Percentiles rank a stretch among this genome's conserved stretches.
Conservation (phyloP, 352 stramenopile species). For the Pythium scleroteichum region DNA sequence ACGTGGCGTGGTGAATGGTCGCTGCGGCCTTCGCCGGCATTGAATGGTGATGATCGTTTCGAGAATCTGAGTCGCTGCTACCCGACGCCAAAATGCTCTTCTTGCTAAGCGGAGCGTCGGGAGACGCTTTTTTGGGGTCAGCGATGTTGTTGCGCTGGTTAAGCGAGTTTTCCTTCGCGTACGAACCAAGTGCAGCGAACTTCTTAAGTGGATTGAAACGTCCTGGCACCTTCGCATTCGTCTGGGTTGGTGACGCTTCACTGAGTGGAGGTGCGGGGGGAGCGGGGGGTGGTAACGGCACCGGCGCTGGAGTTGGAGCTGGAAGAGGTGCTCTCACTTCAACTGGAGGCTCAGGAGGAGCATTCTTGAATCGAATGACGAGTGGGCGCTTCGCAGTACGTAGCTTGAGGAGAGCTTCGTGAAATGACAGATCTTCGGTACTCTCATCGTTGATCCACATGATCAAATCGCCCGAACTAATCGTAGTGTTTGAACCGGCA, state of each 20-base stretch:
- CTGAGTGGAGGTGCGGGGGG: not conserved
- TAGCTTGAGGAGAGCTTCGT: conserved; percentile 82
- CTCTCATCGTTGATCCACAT: conserved; percentile 86
- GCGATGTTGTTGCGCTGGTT: conserved; percentile 27
- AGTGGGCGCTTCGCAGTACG: conserved; percentile 80
- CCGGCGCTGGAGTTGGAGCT: conserved; percentile 5
- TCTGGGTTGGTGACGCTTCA: conserved; percentile 2
- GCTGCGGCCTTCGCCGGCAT: conserved; percentile 15
- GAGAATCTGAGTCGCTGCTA: conserved; percentile 11
- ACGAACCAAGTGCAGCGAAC: conserved; percentile 28
- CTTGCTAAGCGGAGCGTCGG: conserved; percentile 21
- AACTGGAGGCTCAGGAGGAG: conserved; percentile 43
- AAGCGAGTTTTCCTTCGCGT: conserved; percentile 36
- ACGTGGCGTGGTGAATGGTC: conserved; percentile 16
- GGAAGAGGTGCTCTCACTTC: conserved; percentile 23
- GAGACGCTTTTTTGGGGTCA: conserved; percentile 20
- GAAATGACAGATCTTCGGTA: conserved; percentile 71
- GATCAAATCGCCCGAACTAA: conserved; percentile 62
- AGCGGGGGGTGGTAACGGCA: conserved; percentile 11
- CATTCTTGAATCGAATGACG: conserved; percentile 84
- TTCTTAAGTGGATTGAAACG: conserved; percentile 37
- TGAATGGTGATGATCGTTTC: conserved; percentile 23
- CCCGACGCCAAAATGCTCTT: conserved; percentile 19
- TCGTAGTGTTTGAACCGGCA: conserved; percentile 42
- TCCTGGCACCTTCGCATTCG: conserved; percentile 12